A percentile compares a stretch with the other conserved stretches of the same genome.
Evolutionary conservation across 179 eudicot species (phyloP).

Genomic region (Heliamphora pulchella): DNA sequence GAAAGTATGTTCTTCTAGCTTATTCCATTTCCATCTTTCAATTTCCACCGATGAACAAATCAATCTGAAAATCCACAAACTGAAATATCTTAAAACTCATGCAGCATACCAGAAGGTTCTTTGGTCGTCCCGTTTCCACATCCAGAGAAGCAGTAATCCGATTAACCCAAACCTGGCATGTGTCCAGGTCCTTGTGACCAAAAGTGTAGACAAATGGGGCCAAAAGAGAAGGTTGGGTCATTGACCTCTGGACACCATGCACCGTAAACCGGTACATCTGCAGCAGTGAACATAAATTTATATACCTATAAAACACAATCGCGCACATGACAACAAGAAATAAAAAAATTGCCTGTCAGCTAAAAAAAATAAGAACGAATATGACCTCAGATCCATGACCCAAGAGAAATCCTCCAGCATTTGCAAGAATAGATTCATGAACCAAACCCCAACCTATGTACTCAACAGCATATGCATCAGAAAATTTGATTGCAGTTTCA

Average conservation of each 20-base stretch:
- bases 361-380: background rate
- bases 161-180: slow-evolving; percentile 57
- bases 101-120: slow-evolving; percentile 66
- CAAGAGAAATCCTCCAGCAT: slow-evolving; percentile 37
- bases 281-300: slow-evolving; percentile 19
- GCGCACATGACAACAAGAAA: background rate
- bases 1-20: slow-evolving; percentile 14
- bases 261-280: slow-evolving; percentile 82
- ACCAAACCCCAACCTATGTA: slow-evolving; percentile 51
- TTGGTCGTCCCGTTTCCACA: slow-evolving; percentile 62
- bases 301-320: slow-evolving; percentile 13
- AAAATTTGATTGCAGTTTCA: slow-evolving; percentile 38
- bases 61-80: slow-evolving; percentile 5
- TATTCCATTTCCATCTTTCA: slow-evolving; percentile 1
- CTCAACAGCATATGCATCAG: slow-evolving; percentile 71
- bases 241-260: slow-evolving; percentile 57
- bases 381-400: slow-evolving; percentile 55
- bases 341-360: background rate
- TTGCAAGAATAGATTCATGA: slow-evolving; percentile 34
- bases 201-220: slow-evolving; percentile 56
- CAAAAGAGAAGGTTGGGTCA: slow-evolving; percentile 55
- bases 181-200: slow-evolving; percentile 57
- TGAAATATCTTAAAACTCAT: background rate
- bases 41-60: background rate
- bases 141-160: slow-evolving; percentile 41